Base-by-base conservation (phyloP, 495 filamentous ascomycete species). In the Penicillium canescens region DNA sequence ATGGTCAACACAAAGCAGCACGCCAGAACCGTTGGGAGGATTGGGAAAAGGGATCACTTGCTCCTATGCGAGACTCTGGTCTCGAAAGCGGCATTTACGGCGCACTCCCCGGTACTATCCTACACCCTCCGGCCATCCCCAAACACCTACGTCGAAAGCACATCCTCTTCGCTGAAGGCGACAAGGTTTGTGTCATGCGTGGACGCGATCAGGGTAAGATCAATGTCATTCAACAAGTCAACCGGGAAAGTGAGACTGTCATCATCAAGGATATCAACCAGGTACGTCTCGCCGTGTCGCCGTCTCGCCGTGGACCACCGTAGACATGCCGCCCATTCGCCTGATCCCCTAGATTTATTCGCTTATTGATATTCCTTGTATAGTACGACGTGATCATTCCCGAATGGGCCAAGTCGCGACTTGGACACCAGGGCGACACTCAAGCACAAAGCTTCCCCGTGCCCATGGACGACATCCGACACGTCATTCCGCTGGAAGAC, bases 121-220 rank as follows among this genome's bases (percentile, higher is more conserved):
- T 80, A 52, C 56, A 69, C 34, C 61, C 64, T 20, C 65, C 73
- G 14, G 56, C 63, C 34, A 58, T 80, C 36, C 72, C 72, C 21
- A 53, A 73, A 51, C 66, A 78, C 46, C 57, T 73, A 39, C 84
- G 82, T 48, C 72, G 78, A 37, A 76, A 80, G 60, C 77, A 78
- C 57, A 76, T 86, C 55, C 86, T 87, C 50, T 78, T 97, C 57
- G 80, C 75, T 13, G 62, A 70, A 7, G 85, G 82, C 8, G 92
- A 97, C 62, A 79, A 92, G 48, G 89, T 96, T 28, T 89, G 91
- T 34, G 66, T 96, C 31, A 72, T 87, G 41, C 84, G 86, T 44
- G 91, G 92, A 18, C 75, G 75, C 52, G 88, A 92, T 56, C 87
- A 85, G 74, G 90, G 91, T 52, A 87, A 86, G 70, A 96, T 98